Conservation (phyloP, 805 yeast genomes). For the Pachysolen tannophilus region DNA sequence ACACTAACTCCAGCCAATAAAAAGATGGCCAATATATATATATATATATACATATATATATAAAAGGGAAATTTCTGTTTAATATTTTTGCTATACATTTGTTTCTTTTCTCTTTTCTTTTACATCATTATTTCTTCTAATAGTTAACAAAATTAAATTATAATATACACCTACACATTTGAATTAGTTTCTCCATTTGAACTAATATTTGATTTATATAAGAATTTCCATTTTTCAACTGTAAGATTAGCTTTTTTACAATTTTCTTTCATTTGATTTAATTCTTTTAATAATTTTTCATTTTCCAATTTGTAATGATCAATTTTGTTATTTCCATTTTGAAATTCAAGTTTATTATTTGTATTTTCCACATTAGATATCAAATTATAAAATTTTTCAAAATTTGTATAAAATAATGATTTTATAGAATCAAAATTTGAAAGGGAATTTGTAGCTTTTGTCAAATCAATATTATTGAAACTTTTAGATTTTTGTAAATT, state of each 20-base stretch:
- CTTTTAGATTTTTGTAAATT: background rate
- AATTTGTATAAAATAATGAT: conserved; percentile 6
- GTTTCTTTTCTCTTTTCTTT: too few species aligned
- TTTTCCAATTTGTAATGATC: background rate
- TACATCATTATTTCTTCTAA: too few species aligned
- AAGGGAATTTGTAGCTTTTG: background rate
- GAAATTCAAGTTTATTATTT: background rate
- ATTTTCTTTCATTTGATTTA: conserved; percentile 7
- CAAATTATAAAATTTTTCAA: conserved; percentile 13
- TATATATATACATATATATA: too few species aligned
- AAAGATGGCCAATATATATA: too few species aligned
- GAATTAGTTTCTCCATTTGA: too few species aligned
- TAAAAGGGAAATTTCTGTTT: too few species aligned
- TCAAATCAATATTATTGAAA: conserved; percentile 1
- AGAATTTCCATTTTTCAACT: conserved; percentile 19
- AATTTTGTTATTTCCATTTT: background rate
- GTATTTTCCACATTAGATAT: conserved; percentile 3
- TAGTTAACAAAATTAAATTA: too few species aligned
- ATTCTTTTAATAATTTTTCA: conserved; percentile 10
- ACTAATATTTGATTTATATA: conserved; percentile 6
- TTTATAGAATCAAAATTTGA: conserved; percentile 8
- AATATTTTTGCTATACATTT: too few species aligned
- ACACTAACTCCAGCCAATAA: too few species aligned
- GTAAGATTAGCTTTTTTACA: conserved; percentile 16
- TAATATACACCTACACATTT: too few species aligned